phyloP scores from a whole-genome alignment of 768 basidiomycete genomes.

The Lactifluus pinguis region DNA sequence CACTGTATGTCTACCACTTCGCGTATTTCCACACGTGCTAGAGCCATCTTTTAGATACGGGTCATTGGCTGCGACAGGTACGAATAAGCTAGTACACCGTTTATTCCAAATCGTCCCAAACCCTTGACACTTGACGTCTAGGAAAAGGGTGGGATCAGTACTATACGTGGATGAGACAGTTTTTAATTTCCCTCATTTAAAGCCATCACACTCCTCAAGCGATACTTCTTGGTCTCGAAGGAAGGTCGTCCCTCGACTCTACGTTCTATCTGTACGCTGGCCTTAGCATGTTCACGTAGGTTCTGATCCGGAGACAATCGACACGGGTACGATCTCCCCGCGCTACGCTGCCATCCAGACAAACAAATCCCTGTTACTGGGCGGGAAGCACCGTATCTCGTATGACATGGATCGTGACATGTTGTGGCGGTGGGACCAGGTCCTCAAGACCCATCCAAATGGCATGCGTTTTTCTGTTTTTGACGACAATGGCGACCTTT shows the following conservation, averaged over 20 bases:
- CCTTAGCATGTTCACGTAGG: conserved; percentile 28
- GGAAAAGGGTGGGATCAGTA: conserved; percentile 60
- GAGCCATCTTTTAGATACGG: conserved; percentile 53
- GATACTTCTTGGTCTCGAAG: conserved; percentile 75
- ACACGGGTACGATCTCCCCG: conserved; percentile 72
- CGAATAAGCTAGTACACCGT: conserved; percentile 10
- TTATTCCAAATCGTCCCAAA: not conserved
- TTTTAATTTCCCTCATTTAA: not conserved
- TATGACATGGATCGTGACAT: conserved; percentile 90
- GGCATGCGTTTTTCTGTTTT: conserved; percentile 92
- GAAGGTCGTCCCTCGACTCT: conserved; percentile 36
- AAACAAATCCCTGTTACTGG: conserved; percentile 59
- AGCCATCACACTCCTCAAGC: conserved; percentile 87
- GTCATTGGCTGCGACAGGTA: conserved; percentile 86
- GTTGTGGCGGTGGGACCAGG: conserved; percentile 85
- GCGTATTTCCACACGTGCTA: not conserved
- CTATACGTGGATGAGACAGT: conserved; percentile 3
- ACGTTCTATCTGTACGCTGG: not conserved
- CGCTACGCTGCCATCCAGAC: conserved; percentile 62
- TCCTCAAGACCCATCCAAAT: conserved; percentile 84
- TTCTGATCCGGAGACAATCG: conserved; percentile 90
- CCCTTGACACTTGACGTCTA: conserved; percentile 23
- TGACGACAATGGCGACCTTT: conserved; percentile 65
- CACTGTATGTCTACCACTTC: conserved; percentile 43
- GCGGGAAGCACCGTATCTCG: conserved; percentile 63